Percentiles rank a stretch among this genome's conserved stretches.
Evolutionary conservation across 495 filamentous ascomycete species (phyloP).

Genomic region (Neurospora cerealis): DNA sequence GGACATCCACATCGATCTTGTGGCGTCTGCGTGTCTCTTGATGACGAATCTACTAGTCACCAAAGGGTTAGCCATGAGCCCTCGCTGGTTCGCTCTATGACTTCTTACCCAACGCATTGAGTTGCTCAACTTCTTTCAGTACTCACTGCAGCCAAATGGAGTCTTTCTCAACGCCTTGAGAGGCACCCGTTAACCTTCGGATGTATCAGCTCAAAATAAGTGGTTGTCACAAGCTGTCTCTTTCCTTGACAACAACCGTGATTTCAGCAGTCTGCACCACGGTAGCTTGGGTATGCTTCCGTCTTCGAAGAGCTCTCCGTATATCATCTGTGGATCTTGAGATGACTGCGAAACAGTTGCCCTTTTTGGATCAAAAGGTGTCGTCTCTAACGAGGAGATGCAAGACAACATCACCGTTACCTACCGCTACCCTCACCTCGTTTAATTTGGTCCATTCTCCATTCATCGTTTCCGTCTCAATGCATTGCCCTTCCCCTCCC

Average conservation of each 20-base stretch:
- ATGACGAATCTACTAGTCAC: not conserved
- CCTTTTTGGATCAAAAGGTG: not conserved
- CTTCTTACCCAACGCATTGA: not conserved
- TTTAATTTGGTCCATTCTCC: not conserved
- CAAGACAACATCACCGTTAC: not conserved
- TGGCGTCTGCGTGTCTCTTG: not conserved
- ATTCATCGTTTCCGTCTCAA: not conserved
- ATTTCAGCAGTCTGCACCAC: not conserved
- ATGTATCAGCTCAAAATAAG: not conserved
- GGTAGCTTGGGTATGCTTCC: not conserved
- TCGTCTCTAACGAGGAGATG: not conserved
- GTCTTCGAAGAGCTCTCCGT: not conserved
- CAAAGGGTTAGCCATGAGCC: not conserved
- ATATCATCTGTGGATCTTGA: not conserved
- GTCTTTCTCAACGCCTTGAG: not conserved
- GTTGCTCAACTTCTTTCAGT: not conserved
- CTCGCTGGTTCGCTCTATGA: not conserved
- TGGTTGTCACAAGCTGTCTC: not conserved
- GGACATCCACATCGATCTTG: not conserved
- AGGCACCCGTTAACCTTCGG: not conserved
- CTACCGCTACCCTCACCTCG: not conserved
- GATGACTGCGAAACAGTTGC: not conserved
- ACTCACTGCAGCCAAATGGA: not conserved
- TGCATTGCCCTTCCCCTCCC: not conserved
- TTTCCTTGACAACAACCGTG: not conserved